These are phyloP conservation scores for Camellia oleifera DNA, from an alignment of 179 eudicot genomes.

Conservation along the genomic window DNA sequence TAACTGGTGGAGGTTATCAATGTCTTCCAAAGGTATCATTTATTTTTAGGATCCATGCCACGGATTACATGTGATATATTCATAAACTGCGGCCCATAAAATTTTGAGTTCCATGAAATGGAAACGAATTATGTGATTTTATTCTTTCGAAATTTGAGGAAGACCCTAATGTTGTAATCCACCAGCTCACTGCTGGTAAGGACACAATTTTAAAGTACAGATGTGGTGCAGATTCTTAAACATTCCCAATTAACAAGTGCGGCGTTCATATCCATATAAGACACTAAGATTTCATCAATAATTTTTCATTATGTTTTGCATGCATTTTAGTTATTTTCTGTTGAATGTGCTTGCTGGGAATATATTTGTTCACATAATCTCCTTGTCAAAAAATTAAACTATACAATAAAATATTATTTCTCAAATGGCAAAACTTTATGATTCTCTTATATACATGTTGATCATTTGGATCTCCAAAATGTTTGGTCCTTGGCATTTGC, in stretches of 20 bases:
- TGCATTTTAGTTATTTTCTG: too few relatives aligned
- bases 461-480: neutral
- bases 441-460: too few relatives aligned
- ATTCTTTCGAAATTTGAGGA: neutral
- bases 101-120: neutral
- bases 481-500: neutral
- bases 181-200: neutral
- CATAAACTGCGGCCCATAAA: neutral
- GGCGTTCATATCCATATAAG: too few relatives aligned
- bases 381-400: too few relatives aligned
- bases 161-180: neutral
- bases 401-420: too few relatives aligned
- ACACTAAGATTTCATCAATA: too few relatives aligned
- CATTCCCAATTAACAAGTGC: neutral
- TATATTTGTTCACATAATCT: too few relatives aligned
- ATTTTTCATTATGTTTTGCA: too few relatives aligned
- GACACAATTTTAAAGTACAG: neutral
- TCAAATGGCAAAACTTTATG: too few relatives aligned
- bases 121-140: neutral
- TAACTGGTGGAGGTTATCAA: slow-evolving; percentile 96
- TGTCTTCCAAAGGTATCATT: slow-evolving; percentile 82
- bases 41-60: neutral
- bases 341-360: too few relatives aligned
- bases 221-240: neutral
- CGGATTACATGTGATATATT: too few relatives aligned